phyloP scores from a whole-genome alignment of 257 asterid species.

The Lithospermum erythrorhizon region DNA sequence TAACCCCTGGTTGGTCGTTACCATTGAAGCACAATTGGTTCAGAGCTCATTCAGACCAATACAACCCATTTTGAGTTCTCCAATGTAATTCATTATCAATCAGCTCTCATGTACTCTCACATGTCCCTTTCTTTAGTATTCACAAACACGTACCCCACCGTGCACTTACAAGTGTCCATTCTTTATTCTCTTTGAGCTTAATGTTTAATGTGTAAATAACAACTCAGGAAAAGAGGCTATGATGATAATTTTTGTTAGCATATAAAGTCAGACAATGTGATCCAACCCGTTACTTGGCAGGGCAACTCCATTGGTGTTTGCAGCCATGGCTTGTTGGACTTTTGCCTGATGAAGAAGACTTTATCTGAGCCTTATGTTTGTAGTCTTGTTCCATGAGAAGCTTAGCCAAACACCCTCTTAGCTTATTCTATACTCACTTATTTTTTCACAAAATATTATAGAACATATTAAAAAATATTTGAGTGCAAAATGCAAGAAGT shows the following conservation, averaged over 20 bases:
- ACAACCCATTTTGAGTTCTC: not conserved
- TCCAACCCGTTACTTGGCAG: not conserved
- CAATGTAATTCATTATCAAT: not conserved
- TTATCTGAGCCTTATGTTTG: not conserved
- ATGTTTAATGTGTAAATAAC: no score
- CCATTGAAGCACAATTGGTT: no score
- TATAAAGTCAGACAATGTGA: not conserved
- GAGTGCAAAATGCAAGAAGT: no score
- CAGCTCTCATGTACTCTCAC: conserved; percentile 32
- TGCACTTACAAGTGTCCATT: conserved; percentile 61
- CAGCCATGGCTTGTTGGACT: not conserved
- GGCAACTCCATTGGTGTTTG: not conserved
- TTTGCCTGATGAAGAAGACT: not conserved
- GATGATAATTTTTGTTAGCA: not conserved
- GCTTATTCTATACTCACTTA: not conserved
- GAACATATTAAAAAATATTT: no score
- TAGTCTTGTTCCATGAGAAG: not conserved
- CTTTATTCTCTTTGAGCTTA: conserved; percentile 14
- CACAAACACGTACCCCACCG: conserved; percentile 79
- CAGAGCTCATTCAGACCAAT: no score
- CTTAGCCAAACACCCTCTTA: not conserved
- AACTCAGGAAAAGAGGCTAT: no score
- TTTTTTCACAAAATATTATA: no score
- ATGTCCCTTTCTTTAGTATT: conserved; percentile 44
- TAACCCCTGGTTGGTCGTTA: no score